phyloP scores from a whole-genome alignment of 1,139 yeast species.

The Debaryomyces fabryi region DNA sequence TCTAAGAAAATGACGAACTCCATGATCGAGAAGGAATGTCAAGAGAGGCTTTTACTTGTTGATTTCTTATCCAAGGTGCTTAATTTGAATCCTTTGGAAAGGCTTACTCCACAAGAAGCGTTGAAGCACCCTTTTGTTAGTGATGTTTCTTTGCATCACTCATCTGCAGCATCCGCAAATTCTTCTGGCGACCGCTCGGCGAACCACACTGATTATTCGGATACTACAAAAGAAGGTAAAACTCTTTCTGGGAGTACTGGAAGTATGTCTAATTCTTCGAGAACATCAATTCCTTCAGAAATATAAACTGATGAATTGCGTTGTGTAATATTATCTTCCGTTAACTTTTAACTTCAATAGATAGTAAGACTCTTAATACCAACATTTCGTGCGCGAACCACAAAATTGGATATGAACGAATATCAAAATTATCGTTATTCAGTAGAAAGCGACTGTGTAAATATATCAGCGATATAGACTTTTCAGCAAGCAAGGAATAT shows the following conservation, averaged over 20 bases:
- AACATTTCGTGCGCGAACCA: not conserved
- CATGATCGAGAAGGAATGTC: constrained; percentile 69
- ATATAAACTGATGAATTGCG: not conserved
- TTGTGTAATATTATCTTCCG: not conserved
- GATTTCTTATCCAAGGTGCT: constrained; percentile 81
- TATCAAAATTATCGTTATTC: not conserved
- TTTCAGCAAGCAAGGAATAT: not conserved
- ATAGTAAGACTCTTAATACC: not conserved
- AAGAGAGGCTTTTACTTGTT: constrained; percentile 68
- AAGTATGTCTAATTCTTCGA: not conserved
- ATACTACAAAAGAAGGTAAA: not conserved
- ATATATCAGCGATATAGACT: not conserved
- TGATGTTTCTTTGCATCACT: constrained; percentile 17
- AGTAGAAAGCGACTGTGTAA: not conserved
- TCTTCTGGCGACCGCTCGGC: constrained; percentile 4
- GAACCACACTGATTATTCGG: constrained; percentile 1
- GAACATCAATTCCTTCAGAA: constrained; percentile 1
- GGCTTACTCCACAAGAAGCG: constrained; percentile 98
- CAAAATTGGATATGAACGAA: not conserved
- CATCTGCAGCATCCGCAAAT: constrained; percentile 1
- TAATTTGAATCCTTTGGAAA: constrained; percentile 85
- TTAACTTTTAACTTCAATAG: not conserved
- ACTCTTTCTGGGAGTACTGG: not conserved
- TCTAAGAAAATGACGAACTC: constrained; percentile 68
- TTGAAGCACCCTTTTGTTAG: constrained; percentile 85